Conservation (phyloP, 2,329 filamentous ascomycete genomes). For the Neocatenulostroma microsporum region DNA sequence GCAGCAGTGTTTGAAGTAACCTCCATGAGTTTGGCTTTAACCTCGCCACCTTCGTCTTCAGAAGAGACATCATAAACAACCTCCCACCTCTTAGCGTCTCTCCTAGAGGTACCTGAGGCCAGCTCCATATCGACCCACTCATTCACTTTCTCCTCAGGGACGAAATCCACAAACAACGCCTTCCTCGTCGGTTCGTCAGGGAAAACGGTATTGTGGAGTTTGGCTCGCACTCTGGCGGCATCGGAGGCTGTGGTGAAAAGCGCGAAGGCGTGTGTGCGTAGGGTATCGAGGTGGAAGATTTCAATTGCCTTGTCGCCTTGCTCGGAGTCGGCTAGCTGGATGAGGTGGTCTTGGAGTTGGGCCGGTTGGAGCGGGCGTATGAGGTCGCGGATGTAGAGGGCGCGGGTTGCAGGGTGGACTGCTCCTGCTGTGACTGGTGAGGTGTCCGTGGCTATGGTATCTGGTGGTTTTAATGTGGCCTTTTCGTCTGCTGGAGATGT, state of each 20-base stretch:
- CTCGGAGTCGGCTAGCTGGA: conserved; percentile 55
- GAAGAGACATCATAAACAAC: conserved; percentile 51
- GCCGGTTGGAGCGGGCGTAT: conserved; percentile 73
- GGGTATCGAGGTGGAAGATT: conserved; percentile 70
- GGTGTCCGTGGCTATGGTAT: not conserved
- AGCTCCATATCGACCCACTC: conserved; percentile 69
- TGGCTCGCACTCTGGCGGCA: conserved; percentile 67
- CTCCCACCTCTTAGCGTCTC: conserved; percentile 55
- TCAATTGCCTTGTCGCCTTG: conserved; percentile 39
- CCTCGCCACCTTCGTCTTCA: conserved; percentile 29
- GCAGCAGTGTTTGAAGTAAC: not conserved
- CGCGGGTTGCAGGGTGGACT: conserved; percentile 46
- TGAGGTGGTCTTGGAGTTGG: conserved; percentile 60
- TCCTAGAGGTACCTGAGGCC: conserved; percentile 37
- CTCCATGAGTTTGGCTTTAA: conserved; percentile 21
- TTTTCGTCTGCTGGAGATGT: conserved; percentile 1
- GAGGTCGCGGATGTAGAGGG: conserved; percentile 82
- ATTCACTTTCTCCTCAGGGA: conserved; percentile 65
- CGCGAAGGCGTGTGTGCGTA: conserved; percentile 82
- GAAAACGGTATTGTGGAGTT: conserved; percentile 73
- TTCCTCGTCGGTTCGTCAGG: conserved; percentile 80
- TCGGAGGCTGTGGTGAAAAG: conserved; percentile 60
- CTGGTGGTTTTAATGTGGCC: not conserved
- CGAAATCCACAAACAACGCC: conserved; percentile 78
- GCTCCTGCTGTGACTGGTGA: conserved; percentile 15